Evolutionary conservation across 164 flowering plant species (phyloP), one percentile per base, ranked within the genome.

Genomic region (Dillenia turbinata): DNA sequence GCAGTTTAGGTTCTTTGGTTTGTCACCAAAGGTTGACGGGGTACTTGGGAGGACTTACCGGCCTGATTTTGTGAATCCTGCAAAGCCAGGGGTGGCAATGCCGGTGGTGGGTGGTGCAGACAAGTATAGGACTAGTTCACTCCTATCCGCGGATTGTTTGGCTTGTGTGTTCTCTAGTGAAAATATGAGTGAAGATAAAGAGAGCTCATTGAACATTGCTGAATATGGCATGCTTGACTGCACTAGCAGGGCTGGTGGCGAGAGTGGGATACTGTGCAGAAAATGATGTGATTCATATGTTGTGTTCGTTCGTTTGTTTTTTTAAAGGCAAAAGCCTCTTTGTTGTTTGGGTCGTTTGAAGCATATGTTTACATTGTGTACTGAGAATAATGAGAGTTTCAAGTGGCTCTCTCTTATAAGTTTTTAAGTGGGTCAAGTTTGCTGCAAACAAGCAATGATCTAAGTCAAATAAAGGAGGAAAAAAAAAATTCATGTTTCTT

Each of bases 81-180:
- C 81, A 6, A 86, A 88, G 73, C 81, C 76, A 44, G 92, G 94
- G 0, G 92, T 85, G 12, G 85, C 84, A 9, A 86, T 90, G 92
- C 85, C 90, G 8, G 79, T 86, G 2, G 77, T 86, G 15, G 92
- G 95, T 19, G 92, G 91, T 2, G 89, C 86, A 63, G 82, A 90
- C 52, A 79, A 71, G 71, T 84, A 83, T 68, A 73, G 72, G 55
- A 82, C 91, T 8, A 33, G 79, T 1, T 77, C 91, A 1, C 88
- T 90, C 56, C 65, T 85, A 24, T 69, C 86, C 8, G 61, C 84
- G 3, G 76, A 85, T 57, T 90, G 95, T 50, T 15, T 12, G 0
- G 49, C 71, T 54, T 90, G 94, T 61, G 17, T 73, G 10, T 86
- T 84, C 67, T 72, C 83, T 46, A 78, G 40, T 33, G 40, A 77